Evolutionary conservation across 768 basidiomycete genomes (phyloP).

Genomic region (Candolleomyces eurysporus): DNA sequence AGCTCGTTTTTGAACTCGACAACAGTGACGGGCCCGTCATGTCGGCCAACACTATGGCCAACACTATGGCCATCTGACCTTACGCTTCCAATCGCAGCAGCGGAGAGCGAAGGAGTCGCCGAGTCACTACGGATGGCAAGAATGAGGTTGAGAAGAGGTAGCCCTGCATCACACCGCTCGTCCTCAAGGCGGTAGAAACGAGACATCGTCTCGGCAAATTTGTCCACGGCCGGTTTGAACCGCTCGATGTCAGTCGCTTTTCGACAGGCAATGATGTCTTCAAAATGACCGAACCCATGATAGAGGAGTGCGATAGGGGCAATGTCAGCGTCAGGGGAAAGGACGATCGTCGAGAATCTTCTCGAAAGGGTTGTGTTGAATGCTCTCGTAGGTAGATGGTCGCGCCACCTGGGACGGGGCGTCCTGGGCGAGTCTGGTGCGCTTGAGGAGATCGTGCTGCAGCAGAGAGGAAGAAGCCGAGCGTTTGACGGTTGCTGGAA

Average conservation of each 20-base stretch:
- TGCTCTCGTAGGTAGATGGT: not conserved
- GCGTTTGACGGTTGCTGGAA: not conserved
- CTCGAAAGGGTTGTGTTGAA: slow-evolving; percentile 8
- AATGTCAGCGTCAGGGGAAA: slow-evolving; percentile 11
- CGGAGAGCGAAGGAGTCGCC: not conserved
- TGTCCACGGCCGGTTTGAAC: slow-evolving; percentile 8
- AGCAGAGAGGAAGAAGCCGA: not conserved
- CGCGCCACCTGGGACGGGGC: not conserved
- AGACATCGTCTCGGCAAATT: slow-evolving; percentile 16
- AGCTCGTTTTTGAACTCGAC: slow-evolving; percentile 14
- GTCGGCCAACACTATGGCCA: not conserved
- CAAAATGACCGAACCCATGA: slow-evolving; percentile 20
- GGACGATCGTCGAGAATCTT: slow-evolving; percentile 21
- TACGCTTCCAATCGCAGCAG: slow-evolving; percentile 6
- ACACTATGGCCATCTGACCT: slow-evolving; percentile 6
- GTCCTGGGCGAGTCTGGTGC: not conserved
- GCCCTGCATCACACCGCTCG: slow-evolving; percentile 5
- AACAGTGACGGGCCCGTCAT: slow-evolving; percentile 1
- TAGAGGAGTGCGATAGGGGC: slow-evolving; percentile 19
- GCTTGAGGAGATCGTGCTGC: not conserved
- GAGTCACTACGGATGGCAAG: not conserved
- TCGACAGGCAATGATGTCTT: slow-evolving; percentile 16
- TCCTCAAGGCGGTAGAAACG: slow-evolving; percentile 13
- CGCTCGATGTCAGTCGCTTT: slow-evolving; percentile 2
- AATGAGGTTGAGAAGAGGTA: slow-evolving; percentile 5